Evolutionary conservation across 1,139 yeast species (phyloP), one percentile per base, ranked within the genome.

Genomic region (Diutina ranongensis): DNA sequence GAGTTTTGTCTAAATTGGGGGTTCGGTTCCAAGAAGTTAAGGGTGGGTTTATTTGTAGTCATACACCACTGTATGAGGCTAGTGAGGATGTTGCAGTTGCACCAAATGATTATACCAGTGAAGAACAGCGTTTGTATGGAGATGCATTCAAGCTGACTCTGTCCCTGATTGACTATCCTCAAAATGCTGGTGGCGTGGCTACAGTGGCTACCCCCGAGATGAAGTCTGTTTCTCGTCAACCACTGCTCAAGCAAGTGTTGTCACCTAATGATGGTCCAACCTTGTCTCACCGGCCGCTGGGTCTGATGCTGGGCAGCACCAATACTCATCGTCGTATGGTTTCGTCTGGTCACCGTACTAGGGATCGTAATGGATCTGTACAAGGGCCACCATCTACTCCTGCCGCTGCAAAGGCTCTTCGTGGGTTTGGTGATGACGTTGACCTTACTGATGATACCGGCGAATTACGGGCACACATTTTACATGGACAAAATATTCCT

Each of bases 11-110:
- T 33, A 78, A 78, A 52, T 68, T 87, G 57, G 89, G 88, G 20
- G 94, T 92, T 44, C 78, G 80, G 52, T 89, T 76, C 59, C 84
- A 81, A 52, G 98, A 92, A 62, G 95, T 92, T 21, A 83, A 83
- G 57, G 97, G 97, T 48, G 98, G 97, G 0, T 92, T 92, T 60
- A 74, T 85, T 33, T 92, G 98, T 65, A 72, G 80, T 12, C 92
- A 84, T 59, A 72, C 76, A 22, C 80, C 84, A 4, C 71, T 78
- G 41, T 38, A 38, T 27, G 31, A 38, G 13, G 32, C 31, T n/a
- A 1, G 56, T 67, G 27, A 16, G 16, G 35, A 33, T 27, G 19
- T 5, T 2, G 34, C 36, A 2, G 5, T n/a, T 31, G 38, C 33
- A 7, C 21, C 32, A 8, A 47, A 44, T n/a, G 45, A 47, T 12